Base-by-base conservation (phyloP, 2,329 filamentous ascomycete species). In the Cytospora mali region DNA sequence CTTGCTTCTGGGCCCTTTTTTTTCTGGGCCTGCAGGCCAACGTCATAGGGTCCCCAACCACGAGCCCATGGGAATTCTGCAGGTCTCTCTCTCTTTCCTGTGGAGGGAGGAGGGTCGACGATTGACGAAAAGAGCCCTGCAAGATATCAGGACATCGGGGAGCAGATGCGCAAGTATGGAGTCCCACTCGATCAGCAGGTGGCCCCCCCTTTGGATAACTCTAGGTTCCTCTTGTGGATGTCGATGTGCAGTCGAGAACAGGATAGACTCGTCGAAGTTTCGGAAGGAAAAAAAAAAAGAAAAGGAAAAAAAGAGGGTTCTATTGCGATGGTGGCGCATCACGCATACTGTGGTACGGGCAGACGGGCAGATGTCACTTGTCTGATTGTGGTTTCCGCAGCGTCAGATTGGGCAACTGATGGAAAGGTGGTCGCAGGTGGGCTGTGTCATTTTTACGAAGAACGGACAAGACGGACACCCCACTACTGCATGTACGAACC, bases 21-120 rank as follows among this genome's bases (percentile, higher is more conserved):
- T 14, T 51, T 35, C 49, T 21, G 35, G 63, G 55, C 42, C 63
- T 65, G 60, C 63, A 62, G 52, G 60, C 60, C 56, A 59, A 65
- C 63, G 63, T 65, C 63, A 65, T 65, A 60, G 55, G 52, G 48
- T 62, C 55, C 56, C 55, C 55, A 57, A 46, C 58, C 52, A 64
- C 62, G 18, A 35, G 29, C 23, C 35, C 28, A 50, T 31, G 27
- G 50, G 14, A 27, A 54, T 42, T 50, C 57, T 54, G 23, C 49
- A 31, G 10, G 33, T 29, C 57, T 53, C 18, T n/a, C n/a, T n/a
- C n/a, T n/a, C n/a, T n/a, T 23, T 60, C 46, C 57, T 33, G 35
- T 60, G 50, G 33, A 53, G 10, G 50, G 33, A 53, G 10, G 33
- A 35, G 33, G 11, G 33, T 35, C 18, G 23, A 13, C 31, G 50